Evolutionary conservation across 2,329 filamentous ascomycete species (phyloP), one percentile per base, ranked within the genome.

Genomic region (Pseudodiploospora longispora): DNA sequence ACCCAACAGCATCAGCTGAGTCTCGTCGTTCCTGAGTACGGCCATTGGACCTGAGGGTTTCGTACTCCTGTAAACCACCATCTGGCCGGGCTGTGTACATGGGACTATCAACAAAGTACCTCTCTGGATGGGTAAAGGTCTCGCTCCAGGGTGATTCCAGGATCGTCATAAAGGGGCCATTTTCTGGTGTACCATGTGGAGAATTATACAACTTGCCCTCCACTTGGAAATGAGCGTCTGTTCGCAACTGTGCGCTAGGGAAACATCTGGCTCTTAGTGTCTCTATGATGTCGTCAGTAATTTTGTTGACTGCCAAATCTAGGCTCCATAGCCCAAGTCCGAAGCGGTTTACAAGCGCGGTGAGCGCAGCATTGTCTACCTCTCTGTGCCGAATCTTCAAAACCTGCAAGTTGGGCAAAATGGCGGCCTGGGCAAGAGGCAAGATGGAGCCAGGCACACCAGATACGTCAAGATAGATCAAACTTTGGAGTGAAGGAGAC

Each of bases 391-490:
- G 61, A 1, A 70, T 58, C 51, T 78, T 81, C 28, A 82, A 56
- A 4, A 81, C 61, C 3, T 72, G 69, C 6, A 82, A 62, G 38
- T 64, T 59, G 2, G 69, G 67, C 32, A 78, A 57, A 4, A 68
- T 40, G 1, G 58, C 57, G 1, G 56, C 51, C 9, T 62, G 58
- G 5, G 67, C 46, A 1, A 71, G 52, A 10, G 59, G 52, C 36
- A 54, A 58, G 8, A 74, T 52, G 0, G 71, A 73, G 1, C 71
- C 73, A 1, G 68, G 67, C n/a, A 71, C 52, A 19, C 64, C 59
- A 1, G 75, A 79, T 6, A 77, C 48, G 44, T 80, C 76, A 4
- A 80, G 65, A 48, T 75, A 80, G 5, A 75, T 62, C 31, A 80
- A 50, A 9, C 57, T 55, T 4, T 58, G 56, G 41, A 75, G 60